phyloP scores from a whole-genome alignment of 2,329 filamentous ascomycete species.

The Hysterium pulicare region DNA sequence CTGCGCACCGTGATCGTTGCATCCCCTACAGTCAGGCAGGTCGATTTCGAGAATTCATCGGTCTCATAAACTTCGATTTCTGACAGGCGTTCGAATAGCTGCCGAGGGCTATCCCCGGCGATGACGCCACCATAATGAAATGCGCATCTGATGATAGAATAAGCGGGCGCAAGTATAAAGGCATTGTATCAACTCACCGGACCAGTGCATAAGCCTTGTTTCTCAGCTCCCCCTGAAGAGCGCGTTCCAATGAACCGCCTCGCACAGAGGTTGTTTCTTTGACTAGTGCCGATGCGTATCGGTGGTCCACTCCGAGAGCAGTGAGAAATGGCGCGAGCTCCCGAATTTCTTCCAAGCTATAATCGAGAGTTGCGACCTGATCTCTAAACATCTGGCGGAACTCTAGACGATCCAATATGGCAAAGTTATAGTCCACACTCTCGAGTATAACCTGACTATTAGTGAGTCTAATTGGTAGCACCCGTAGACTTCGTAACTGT shows the following conservation, averaged over 20 bases:
- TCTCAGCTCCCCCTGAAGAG: slow-evolving; percentile 5
- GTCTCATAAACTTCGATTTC: too few relatives aligned
- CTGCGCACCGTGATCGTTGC: too few relatives aligned
- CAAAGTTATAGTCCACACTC: not conserved
- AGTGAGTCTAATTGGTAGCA: slow-evolving; percentile 2
- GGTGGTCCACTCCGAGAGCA: slow-evolving; percentile 3
- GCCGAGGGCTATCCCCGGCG: too few relatives aligned
- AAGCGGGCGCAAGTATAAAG: too few relatives aligned
- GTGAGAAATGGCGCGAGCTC: slow-evolving; percentile 1
- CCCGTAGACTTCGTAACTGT: not conserved
- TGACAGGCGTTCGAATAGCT: too few relatives aligned
- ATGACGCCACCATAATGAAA: too few relatives aligned
- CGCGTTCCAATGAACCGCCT: not conserved
- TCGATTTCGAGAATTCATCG: too few relatives aligned
- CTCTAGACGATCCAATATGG: slow-evolving; percentile 8
- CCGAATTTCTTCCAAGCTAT: slow-evolving; percentile 8
- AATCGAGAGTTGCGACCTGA: slow-evolving; percentile 3
- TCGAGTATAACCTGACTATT: slow-evolving; percentile 1
- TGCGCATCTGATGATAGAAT: too few relatives aligned
- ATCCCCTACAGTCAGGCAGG: too few relatives aligned
- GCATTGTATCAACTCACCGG: slow-evolving; percentile 11
- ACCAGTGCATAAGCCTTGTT: slow-evolving; percentile 7
- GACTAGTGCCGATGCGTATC: slow-evolving; percentile 5
- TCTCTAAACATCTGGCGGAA: slow-evolving; percentile 4
- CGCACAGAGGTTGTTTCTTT: slow-evolving; percentile 6